Percentiles rank a stretch among this genome's conserved stretches.
Conservation (phyloP, 164 flowering plant species). For the Houttuynia cordata region DNA sequence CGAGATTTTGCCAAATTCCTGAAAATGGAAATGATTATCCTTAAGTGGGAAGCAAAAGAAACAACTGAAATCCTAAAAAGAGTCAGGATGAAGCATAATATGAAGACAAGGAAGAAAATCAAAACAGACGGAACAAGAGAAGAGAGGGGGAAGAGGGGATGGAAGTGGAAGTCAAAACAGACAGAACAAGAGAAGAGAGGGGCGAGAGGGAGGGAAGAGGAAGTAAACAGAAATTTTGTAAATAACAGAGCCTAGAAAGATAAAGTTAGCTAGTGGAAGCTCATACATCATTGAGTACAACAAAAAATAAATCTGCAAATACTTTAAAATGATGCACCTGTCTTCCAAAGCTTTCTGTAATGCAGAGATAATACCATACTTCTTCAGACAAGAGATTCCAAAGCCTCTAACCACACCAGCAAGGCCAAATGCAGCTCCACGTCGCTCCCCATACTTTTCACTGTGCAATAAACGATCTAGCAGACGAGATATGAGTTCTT, state of each 20-base stretch:
- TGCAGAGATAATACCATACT: constrained; percentile 46
- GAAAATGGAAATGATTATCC: constrained; percentile 2
- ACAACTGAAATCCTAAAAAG: background rate
- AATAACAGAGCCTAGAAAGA: background rate
- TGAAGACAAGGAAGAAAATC: background rate
- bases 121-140: too few species aligned
- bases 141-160: too few species aligned
- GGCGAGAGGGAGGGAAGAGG: background rate
- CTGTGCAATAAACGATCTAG: constrained; percentile 79
- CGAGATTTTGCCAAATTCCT: constrained; percentile 93
- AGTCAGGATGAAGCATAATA: background rate
- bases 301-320: background rate
- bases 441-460: constrained; percentile 97
- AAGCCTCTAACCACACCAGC: constrained; percentile 93
- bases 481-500: constrained; percentile 61
- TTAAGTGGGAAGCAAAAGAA: background rate
- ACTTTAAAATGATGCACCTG: constrained; percentile 35
- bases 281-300: background rate
- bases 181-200: too few species aligned
- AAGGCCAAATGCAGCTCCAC: constrained; percentile 99
- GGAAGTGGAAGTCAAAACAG: background rate
- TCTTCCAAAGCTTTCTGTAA: constrained; percentile 60
- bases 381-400: constrained; percentile 77
- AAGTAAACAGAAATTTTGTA: background rate
- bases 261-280: background rate